These are phyloP conservation scores for Zarea fungicola DNA, from an alignment of 2,329 filamentous ascomycete species.

Conservation along the genomic window DNA sequence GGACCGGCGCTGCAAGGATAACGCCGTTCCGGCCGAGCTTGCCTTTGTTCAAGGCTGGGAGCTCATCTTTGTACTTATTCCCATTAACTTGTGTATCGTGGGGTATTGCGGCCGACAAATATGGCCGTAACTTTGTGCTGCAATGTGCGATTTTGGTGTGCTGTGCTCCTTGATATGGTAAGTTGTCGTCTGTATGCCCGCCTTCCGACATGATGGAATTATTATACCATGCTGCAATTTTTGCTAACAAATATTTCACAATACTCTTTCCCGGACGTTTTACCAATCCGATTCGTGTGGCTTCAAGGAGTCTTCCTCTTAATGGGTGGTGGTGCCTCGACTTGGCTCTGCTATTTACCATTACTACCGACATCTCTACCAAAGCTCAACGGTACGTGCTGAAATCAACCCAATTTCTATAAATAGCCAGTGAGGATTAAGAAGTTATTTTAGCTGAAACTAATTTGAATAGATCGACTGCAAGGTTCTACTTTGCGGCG, in stretches of 20 bases:
- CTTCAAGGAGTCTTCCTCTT: conserved; percentile 15
- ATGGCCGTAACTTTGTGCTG: conserved; percentile 16
- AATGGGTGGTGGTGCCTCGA: conserved; percentile 18
- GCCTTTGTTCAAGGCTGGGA: conserved; percentile 19
- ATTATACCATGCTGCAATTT: no score
- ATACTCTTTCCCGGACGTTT: conserved; percentile 13
- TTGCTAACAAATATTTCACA: not conserved
- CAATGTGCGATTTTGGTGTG: conserved; percentile 16
- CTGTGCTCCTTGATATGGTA: conserved; percentile 3
- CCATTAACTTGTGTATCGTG: conserved; percentile 19
- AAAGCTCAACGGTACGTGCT: conserved; percentile 6
- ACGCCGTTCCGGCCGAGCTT: conserved; percentile 19
- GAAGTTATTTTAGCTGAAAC: no score
- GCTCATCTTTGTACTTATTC: conserved; percentile 16
- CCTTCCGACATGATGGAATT: no score
- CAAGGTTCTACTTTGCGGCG: conserved; percentile 17
- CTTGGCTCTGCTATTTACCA: conserved; percentile 19
- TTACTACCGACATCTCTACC: conserved; percentile 14
- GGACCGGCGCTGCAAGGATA: conserved; percentile 17
- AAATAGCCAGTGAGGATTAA: no score
- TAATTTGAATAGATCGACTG: no score
- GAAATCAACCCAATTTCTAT: no score
- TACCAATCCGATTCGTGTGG: conserved; percentile 17
- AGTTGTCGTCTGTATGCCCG: conserved; percentile 7
- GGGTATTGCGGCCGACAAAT: conserved; percentile 18